These are phyloP conservation scores for Oryza rufipogon DNA, from an alignment of 176 grass and related monocot genomes.

Conservation along the genomic window DNA sequence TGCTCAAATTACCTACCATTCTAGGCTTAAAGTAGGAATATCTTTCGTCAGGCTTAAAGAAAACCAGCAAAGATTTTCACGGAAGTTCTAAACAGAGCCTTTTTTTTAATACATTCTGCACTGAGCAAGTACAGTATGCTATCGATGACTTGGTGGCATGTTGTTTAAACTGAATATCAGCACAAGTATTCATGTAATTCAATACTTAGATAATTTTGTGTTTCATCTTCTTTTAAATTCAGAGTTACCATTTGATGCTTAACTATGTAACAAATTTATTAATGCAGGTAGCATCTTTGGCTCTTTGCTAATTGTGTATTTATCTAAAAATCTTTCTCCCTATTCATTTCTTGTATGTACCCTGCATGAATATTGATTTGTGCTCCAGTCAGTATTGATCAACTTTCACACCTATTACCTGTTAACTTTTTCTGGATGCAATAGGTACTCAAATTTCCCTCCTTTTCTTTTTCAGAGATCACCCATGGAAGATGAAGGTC, in stretches of 20 bases:
- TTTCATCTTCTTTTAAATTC: background rate
- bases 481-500: slow-evolving; percentile 66
- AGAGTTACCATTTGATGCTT: background rate
- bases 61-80: slow-evolving; percentile 8
- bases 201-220: slow-evolving; percentile 6
- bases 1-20: background rate
- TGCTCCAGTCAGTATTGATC: slow-evolving; percentile 33
- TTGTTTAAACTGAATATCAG: background rate
- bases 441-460: slow-evolving; percentile 5
- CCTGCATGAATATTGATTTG: background rate
- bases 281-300: background rate
- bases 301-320: background rate
- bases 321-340: slow-evolving; percentile 14
- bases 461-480: slow-evolving; percentile 57
- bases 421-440: slow-evolving; percentile 13
- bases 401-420: slow-evolving; percentile 9
- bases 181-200: background rate
- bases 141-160: background rate
- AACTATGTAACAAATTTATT: slow-evolving; percentile 30
- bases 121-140: background rate
- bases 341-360: slow-evolving; percentile 28
- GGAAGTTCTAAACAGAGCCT: slow-evolving; percentile 3
- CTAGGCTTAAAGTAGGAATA: slow-evolving; percentile 15
- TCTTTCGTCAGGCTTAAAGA: background rate
- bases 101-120: slow-evolving; percentile 9